Evolutionary conservation across 768 basidiomycete species (phyloP).

Genomic region (Auricularia auricula-judae): DNA sequence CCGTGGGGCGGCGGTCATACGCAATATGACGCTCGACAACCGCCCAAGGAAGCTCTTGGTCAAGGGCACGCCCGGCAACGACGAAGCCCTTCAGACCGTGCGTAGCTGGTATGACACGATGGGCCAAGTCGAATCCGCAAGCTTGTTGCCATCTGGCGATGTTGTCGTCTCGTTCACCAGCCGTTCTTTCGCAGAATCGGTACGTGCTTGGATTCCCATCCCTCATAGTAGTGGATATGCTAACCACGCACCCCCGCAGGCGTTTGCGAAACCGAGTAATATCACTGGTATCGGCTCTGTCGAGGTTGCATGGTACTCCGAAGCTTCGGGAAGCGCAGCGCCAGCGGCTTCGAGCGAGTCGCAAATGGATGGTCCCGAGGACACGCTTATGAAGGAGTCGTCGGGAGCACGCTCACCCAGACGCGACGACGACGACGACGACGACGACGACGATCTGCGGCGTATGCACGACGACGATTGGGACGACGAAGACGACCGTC

Average conservation of each 20-base stretch:
- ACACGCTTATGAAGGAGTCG: neutral
- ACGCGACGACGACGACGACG: neutral
- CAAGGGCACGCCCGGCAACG: constrained; percentile 46
- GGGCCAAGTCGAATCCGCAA: constrained; percentile 60
- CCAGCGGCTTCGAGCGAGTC: neutral
- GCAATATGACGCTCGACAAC: constrained; percentile 84
- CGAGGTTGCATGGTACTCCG: neutral
- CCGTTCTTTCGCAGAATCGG: constrained; percentile 68
- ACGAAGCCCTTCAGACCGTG: constrained; percentile 38
- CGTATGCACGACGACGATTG: neutral
- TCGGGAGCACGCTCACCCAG: neutral
- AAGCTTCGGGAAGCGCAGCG: neutral
- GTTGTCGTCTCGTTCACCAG: constrained; percentile 60
- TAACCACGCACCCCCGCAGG: neutral
- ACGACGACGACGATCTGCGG: neutral
- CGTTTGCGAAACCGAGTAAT: neutral
- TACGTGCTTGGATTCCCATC: constrained; percentile 17
- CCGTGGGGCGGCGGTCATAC: constrained; percentile 39
- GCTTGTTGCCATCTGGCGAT: constrained; percentile 42
- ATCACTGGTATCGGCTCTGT: neutral
- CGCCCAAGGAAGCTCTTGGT: constrained; percentile 72
- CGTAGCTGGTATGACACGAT: constrained; percentile 77
- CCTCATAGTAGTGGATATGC: neutral
- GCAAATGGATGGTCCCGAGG: neutral
- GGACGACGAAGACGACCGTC: neutral